Percentiles rank a stretch among this genome's conserved stretches.
Conservation (phyloP, 257 asterid species). For the Lycium barbarum region DNA sequence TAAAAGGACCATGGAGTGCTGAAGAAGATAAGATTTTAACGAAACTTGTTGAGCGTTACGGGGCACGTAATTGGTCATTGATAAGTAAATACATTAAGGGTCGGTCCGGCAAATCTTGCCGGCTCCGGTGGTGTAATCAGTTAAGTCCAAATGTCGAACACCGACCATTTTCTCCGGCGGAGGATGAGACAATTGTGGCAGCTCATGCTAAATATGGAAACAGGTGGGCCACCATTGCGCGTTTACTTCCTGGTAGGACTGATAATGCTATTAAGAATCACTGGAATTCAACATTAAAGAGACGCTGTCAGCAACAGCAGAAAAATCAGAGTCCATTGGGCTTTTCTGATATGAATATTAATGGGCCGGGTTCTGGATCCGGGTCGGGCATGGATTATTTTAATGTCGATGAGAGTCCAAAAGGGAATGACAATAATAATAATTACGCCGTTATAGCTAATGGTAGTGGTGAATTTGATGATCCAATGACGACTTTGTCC, state of each 20-base stretch:
- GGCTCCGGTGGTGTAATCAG: conserved; percentile 92
- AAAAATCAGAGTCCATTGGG: conserved; percentile 18
- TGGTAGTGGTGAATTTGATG: conserved; percentile 48
- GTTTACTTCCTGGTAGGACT: conserved; percentile 84
- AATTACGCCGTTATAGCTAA: background rate
- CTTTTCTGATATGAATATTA: conserved; percentile 22
- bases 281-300: conserved; percentile 80
- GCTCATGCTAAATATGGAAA: conserved; percentile 74
- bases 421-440: background rate
- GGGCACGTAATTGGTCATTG: conserved; percentile 80
- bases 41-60: conserved; percentile 69
- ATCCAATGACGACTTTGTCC: conserved; percentile 75
- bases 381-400: conserved; percentile 13
- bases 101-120: conserved; percentile 77
- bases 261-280: conserved; percentile 87
- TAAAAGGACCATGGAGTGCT: conserved; percentile 91
- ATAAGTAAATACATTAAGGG: conserved; percentile 81
- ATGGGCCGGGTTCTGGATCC: conserved; percentile 23
- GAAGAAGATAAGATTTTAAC: conserved; percentile 84
- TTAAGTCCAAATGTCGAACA: conserved; percentile 79
- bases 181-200: conserved; percentile 68
- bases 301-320: conserved; percentile 41
- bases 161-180: conserved; percentile 75
- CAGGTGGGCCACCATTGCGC: conserved; percentile 90
- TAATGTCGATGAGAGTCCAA: conserved; percentile 23